A percentile compares a stretch with the other conserved stretches of the same genome.
Conservation (phyloP, 2,329 filamentous ascomycete species). For the Trichoderma breve region DNA sequence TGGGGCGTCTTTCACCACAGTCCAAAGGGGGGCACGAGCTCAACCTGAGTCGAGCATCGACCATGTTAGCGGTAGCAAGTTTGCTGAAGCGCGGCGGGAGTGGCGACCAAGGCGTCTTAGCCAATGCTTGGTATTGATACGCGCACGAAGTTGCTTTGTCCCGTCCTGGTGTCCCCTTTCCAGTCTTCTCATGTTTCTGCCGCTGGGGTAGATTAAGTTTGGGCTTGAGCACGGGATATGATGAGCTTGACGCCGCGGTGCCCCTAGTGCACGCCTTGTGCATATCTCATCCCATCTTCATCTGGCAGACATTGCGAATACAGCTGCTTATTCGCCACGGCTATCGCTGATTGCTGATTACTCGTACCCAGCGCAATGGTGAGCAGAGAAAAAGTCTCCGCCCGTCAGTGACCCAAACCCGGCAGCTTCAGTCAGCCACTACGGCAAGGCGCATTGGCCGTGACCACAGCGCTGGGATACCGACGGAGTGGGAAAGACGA, state of each 20-base stretch:
- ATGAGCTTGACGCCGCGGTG: neutral
- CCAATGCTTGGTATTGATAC: neutral
- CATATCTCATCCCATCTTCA: neutral
- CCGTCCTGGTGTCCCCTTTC: neutral
- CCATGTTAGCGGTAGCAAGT: neutral
- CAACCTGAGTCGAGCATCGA: neutral
- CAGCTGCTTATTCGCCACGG: constrained; percentile 3
- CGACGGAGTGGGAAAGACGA: neutral
- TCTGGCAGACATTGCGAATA: neutral
- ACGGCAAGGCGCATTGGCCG: constrained; percentile 14
- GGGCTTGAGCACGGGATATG: neutral
- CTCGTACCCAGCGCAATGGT: neutral
- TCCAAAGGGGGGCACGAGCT: neutral
- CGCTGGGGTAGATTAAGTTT: neutral
- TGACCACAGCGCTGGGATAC: constrained; percentile 10
- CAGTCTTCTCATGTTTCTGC: neutral
- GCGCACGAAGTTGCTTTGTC: neutral
- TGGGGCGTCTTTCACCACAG: neutral
- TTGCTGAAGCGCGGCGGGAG: neutral
- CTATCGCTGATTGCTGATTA: neutral
- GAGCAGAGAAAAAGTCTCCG: neutral
- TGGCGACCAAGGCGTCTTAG: neutral
- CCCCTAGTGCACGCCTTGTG: neutral
- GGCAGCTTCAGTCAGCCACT: neutral
- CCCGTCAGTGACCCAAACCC: neutral